Evolutionary conservation across 148 eudicot genomes (phyloP).

Genomic region (Chenopodium formosanum): DNA sequence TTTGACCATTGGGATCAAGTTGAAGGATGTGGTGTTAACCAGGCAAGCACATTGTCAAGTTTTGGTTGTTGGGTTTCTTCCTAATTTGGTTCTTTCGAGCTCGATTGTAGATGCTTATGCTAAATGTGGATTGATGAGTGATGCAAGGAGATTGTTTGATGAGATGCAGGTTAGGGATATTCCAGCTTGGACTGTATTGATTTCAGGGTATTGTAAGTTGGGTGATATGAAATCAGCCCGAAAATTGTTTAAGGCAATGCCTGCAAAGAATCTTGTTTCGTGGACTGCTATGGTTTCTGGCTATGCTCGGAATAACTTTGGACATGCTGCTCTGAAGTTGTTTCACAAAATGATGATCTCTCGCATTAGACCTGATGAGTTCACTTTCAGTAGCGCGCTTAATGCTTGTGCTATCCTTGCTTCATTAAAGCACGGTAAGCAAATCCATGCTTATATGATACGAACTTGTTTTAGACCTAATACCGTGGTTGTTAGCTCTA

Average conservation of each 20-base stretch:
- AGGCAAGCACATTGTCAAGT: constrained; percentile 77
- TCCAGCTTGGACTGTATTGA: constrained; percentile 72
- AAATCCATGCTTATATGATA: constrained; percentile 62
- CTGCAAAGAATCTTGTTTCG: constrained; percentile 63
- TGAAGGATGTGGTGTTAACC: constrained; percentile 47
- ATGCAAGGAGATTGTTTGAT: constrained; percentile 71
- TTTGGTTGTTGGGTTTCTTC: constrained; percentile 49
- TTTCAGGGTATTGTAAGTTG: constrained; percentile 70
- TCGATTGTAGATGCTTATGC: constrained; percentile 77
- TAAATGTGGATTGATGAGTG: constrained; percentile 52
- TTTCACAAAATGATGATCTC: constrained; percentile 50
- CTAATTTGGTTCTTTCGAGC: constrained; percentile 66
- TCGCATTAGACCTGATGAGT: constrained; percentile 57
- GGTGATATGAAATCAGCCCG: constrained; percentile 75
- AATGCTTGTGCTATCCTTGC: constrained; percentile 58
- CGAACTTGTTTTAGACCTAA: constrained; percentile 50
- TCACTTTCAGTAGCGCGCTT: constrained; percentile 63
- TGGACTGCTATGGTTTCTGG: constrained; percentile 82
- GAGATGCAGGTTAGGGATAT: constrained; percentile 68
- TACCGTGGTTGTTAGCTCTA: constrained; percentile 61
- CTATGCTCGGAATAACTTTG: constrained; percentile 62
- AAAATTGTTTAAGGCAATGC: constrained; percentile 65
- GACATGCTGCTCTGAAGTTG: constrained; percentile 46
- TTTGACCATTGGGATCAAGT: constrained; percentile 57
- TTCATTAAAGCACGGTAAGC: constrained; percentile 58